Evolutionary conservation across 2,329 filamentous ascomycete genomes (phyloP).

Genomic region (Neophaeococcomyces mojaviensis): DNA sequence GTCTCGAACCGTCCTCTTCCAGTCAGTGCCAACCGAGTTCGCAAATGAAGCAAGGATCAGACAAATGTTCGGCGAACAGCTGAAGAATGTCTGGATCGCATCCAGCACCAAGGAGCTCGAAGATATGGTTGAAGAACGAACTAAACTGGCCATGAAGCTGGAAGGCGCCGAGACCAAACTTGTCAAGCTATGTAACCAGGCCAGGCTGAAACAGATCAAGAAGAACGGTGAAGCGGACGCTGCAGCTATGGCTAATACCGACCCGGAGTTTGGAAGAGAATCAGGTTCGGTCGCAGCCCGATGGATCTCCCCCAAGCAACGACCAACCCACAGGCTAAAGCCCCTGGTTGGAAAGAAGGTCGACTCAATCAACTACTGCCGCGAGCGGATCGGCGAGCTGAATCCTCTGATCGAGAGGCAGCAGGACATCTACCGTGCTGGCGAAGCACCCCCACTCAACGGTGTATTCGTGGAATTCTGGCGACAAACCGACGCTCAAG

Average conservation of each 20-base stretch:
- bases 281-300: conserved; percentile 64
- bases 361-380: conserved; percentile 87
- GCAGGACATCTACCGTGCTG: conserved; percentile 59
- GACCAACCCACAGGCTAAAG: conserved; percentile 69
- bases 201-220: conserved; percentile 53
- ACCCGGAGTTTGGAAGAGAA: conserved; percentile 54
- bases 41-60: conserved; percentile 69
- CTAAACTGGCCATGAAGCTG: conserved; percentile 70
- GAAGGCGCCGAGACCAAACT: conserved; percentile 83
- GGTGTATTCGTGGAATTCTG: conserved; percentile 89
- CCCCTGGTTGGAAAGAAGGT: conserved; percentile 75
- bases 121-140: conserved; percentile 71
- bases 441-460: conserved; percentile 59
- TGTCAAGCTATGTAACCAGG: conserved; percentile 68
- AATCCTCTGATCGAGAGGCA: conserved; percentile 62
- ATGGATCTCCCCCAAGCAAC: conserved; percentile 65
- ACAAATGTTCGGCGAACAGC: conserved; percentile 71
- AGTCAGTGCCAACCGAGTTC: conserved; percentile 72
- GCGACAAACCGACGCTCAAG: conserved; percentile 73
- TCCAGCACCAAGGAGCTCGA: conserved; percentile 70
- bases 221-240: conserved; percentile 32
- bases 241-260: conserved; percentile 17
- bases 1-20: conserved; percentile 82
- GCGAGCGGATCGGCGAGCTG: conserved; percentile 67
- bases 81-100: conserved; percentile 77